phyloP scores from a whole-genome alignment of 768 basidiomycete species.

The Suillus decipiens region DNA sequence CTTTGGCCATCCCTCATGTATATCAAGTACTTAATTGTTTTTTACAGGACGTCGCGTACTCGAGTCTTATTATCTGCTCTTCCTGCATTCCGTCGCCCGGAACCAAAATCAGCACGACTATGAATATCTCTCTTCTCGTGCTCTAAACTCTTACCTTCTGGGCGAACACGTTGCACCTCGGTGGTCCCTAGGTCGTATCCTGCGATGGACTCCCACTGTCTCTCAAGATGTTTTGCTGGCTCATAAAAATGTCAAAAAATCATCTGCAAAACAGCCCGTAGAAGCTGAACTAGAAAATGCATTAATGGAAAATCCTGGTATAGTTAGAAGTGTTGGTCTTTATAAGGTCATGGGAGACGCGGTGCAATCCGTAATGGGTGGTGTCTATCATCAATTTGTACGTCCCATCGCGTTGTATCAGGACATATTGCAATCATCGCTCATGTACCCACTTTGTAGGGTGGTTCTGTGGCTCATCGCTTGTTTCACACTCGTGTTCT shows the following conservation, averaged over 20 bases:
- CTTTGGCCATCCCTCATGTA: background rate
- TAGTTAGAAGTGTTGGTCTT: conserved; percentile 60
- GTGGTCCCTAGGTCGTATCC: conserved; percentile 75
- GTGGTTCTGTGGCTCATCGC: conserved; percentile 35
- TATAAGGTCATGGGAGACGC: conserved; percentile 79
- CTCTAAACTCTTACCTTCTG: conserved; percentile 68
- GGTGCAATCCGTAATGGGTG: conserved; percentile 76
- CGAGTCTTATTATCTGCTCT: conserved; percentile 72
- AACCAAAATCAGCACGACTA: conserved; percentile 53
- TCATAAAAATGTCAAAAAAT: background rate
- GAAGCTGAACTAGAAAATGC: conserved; percentile 31
- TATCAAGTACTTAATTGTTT: background rate
- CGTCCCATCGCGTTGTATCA: conserved; percentile 34
- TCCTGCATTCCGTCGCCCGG: conserved; percentile 58
- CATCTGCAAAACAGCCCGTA: conserved; percentile 14
- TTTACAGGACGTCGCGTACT: conserved; percentile 71
- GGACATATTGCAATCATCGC: background rate
- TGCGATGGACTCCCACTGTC: conserved; percentile 73
- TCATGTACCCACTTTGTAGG: conserved; percentile 18
- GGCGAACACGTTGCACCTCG: conserved; percentile 72
- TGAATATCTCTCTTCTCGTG: conserved; percentile 54
- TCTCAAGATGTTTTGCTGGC: conserved; percentile 35
- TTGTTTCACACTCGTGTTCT: conserved; percentile 39
- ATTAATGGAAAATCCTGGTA: conserved; percentile 32
- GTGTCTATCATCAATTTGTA: conserved; percentile 80